Base-by-base conservation (phyloP, 345 rosid species). In the Trapa incisa region DNA sequence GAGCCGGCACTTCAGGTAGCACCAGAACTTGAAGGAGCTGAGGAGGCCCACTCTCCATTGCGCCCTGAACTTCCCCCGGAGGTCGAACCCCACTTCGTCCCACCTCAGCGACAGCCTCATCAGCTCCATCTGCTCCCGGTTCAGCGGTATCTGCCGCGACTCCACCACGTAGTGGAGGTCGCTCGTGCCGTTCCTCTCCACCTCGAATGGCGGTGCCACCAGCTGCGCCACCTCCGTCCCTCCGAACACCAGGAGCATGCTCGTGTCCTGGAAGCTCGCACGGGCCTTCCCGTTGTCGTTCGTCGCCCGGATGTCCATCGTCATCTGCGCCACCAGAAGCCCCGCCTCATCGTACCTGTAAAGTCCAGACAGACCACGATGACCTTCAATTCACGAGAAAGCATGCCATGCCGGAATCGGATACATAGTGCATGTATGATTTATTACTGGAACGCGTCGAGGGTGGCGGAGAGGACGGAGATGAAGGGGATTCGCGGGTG, bases 401-500 rank as follows among this genome's bases (percentile, higher is more conserved):
- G 29, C 29, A 22, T 22, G 29, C 29, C 29, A 22, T 22, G 29
- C 29, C 29, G 29, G 29, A 22, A 22, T 22, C 29, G 29, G 29
- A 22, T 22, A 22, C 29, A 22, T 22, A 22, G 29, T 22, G 29
- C 29, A 22, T 22, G 29, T 22, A 22, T 22, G 29, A 22, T 22
- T 22, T 22, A 22, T 7, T 58, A 79, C 69, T 71, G 80, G 16
- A 91, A 74, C 17, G 38, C 32, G 73, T 86, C 78, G 35, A 95
- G 87, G 60, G 72, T 80, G 35, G 96, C 99, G 2, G 63, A 56
- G 1, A 67, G n/a, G 29, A 91, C 91, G 32, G 84, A 80, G 45
- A 95, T 74, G 71, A 82, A 72, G 0, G 98, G 99, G 33, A 89
- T 75, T 38, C 96, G 73, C 0, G 99, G 99, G 65, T 88, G 97